Conservation (phyloP, 2,329 filamentous ascomycete genomes). For the Zalaria sp. region DNA sequence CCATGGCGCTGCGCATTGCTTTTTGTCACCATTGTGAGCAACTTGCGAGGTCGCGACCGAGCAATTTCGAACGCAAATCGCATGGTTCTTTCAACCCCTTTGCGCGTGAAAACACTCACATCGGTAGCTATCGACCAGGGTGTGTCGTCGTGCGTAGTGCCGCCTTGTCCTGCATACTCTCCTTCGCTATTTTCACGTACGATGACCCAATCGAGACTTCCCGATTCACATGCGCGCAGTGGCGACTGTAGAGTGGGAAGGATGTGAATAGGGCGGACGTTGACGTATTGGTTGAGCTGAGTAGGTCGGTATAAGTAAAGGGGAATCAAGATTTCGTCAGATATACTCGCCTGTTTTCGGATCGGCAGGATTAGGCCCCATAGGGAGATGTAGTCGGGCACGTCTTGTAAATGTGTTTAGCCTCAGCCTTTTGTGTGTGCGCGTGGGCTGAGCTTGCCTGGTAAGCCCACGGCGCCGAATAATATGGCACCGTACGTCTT, state of each 20-base stretch:
- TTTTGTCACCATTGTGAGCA: conserved; percentile 50
- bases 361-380: conserved; percentile 43
- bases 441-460: too few species aligned
- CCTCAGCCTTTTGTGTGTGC: too few species aligned
- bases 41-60: conserved; percentile 40
- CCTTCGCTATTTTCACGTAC: conserved; percentile 54
- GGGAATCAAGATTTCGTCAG: too few species aligned
- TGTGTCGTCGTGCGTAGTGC: conserved; percentile 43
- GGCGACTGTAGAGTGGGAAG: conserved; percentile 47
- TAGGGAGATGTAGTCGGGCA: conserved; percentile 42
- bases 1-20: conserved; percentile 52
- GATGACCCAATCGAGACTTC: conserved; percentile 53
- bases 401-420: too few species aligned
- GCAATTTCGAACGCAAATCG: conserved; percentile 51
- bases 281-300: conserved; percentile 42
- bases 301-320: too few species aligned
- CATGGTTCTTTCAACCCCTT: conserved; percentile 44
- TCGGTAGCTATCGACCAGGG: conserved; percentile 50
- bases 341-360: too few species aligned
- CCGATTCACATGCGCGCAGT: conserved; percentile 36
- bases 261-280: conserved; percentile 45
- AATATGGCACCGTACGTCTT: conserved; percentile 50
- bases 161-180: conserved; percentile 52
- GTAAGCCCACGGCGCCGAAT: conserved; percentile 54
- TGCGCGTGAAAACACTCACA: conserved; percentile 48